Evolutionary conservation across 331 rosid genomes (phyloP).

Genomic region (Malus hybrid): DNA sequence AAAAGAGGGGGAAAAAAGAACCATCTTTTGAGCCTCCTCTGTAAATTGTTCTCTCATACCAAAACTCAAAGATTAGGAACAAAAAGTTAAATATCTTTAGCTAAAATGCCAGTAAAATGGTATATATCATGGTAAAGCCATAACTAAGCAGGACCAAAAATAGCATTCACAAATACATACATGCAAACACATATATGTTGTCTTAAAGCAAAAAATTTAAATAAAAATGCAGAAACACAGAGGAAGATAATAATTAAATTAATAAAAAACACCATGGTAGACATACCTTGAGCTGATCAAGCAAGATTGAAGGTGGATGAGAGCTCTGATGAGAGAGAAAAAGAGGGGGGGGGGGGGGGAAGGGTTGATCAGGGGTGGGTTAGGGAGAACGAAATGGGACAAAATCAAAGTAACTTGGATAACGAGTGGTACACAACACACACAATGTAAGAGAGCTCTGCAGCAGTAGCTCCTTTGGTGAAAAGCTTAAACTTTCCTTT

Average conservation of each 20-base stretch:
- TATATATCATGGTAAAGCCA: not conserved
- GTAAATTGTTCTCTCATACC: not conserved
- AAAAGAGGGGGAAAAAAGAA: not conserved
- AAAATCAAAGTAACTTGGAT: not conserved
- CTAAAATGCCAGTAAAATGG: not conserved
- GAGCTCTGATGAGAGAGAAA: not conserved
- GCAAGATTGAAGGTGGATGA: not conserved
- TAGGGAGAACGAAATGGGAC: not conserved
- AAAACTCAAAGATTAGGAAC: not conserved
- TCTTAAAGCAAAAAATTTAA: not conserved
- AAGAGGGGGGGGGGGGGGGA: not conserved
- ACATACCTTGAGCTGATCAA: not conserved
- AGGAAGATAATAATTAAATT: not conserved
- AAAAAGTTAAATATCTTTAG: not conserved
- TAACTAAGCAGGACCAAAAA: not conserved
- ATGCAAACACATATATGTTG: not conserved
- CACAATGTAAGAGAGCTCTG: too few relatives aligned
- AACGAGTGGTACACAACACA: too few relatives aligned
- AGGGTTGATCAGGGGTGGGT: not conserved
- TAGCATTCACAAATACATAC: not conserved
- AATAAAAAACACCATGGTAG: not conserved
- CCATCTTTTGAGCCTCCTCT: not conserved
- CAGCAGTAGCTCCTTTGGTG: too few relatives aligned
- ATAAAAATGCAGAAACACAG: not conserved
- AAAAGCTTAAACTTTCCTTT: too few relatives aligned